Evolutionary conservation across 805 yeast species (phyloP).

Genomic region (Teunomyces kruisii): DNA sequence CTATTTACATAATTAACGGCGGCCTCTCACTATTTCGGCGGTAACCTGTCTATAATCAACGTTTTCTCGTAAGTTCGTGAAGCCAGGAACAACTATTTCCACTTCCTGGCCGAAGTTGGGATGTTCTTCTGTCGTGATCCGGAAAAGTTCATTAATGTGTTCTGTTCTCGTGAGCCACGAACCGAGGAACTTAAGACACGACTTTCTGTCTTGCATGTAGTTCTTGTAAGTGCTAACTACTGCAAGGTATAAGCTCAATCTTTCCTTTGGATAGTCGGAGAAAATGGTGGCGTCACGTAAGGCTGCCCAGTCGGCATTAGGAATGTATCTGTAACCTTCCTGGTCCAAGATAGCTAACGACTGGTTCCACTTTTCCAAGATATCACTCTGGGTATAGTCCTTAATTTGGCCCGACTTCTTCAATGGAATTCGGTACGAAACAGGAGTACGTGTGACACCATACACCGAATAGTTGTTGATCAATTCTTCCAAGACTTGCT

Average conservation of each 20-base stretch:
- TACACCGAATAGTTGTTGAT: conserved; percentile 58
- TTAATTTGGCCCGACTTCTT: conserved; percentile 70
- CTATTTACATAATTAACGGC: conserved; percentile 2
- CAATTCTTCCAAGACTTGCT: conserved; percentile 62
- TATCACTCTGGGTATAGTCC: conserved; percentile 49
- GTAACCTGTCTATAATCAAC: conserved; percentile 27
- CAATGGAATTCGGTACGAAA: conserved; percentile 68
- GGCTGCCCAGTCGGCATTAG: conserved; percentile 85
- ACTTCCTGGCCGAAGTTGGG: conserved; percentile 17
- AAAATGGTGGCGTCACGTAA: conserved; percentile 71
- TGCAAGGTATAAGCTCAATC: conserved; percentile 55
- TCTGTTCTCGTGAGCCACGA: conserved; percentile 31
- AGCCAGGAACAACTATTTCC: conserved; percentile 21
- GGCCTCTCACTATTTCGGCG: conserved; percentile 13
- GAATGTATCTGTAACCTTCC: conserved; percentile 56
- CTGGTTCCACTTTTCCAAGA: conserved; percentile 57
- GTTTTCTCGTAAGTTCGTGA: conserved; percentile 25
- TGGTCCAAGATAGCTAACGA: conserved; percentile 48
- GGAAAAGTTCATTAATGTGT: conserved; percentile 18
- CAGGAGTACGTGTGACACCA: conserved; percentile 60
- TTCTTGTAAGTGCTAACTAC: conserved; percentile 46
- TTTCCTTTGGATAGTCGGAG: conserved; percentile 40
- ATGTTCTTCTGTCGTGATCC: conserved; percentile 21
- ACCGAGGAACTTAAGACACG: conserved; percentile 28
- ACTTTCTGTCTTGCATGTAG: conserved; percentile 38